Conservation (phyloP, 306 rosid genomes). For the Cyclanthera cordifolia region DNA sequence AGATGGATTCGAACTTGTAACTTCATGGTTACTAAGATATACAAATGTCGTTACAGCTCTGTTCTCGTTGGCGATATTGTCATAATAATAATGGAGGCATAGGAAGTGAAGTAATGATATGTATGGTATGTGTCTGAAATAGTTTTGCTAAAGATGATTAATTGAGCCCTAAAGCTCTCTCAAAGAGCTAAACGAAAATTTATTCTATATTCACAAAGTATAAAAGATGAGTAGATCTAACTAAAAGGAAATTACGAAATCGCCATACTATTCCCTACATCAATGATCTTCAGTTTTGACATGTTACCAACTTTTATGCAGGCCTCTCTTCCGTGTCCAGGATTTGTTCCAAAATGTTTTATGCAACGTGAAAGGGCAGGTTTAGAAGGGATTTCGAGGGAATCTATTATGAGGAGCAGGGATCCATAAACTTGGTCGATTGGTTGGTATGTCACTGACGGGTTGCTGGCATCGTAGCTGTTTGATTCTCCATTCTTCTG, state of each 20-base stretch:
- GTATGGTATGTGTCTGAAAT: neutral
- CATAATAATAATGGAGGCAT: neutral
- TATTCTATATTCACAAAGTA: neutral
- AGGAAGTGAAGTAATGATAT: neutral
- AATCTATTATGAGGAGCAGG: conserved; percentile 20
- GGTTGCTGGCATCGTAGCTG: neutral
- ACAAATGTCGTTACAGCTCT: too few species aligned
- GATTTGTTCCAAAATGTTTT: conserved; percentile 72
- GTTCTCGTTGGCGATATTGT: too few species aligned
- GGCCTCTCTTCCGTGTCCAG: conserved; percentile 67
- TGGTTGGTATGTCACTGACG: neutral
- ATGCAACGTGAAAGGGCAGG: conserved; percentile 73
- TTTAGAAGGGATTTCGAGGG: conserved; percentile 71
- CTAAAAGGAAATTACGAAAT: neutral
- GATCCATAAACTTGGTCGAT: neutral
- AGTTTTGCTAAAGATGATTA: neutral
- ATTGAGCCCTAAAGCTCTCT: neutral
- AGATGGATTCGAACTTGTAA: too few species aligned
- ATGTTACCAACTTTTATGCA: conserved; percentile 12
- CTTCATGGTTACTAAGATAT: too few species aligned
- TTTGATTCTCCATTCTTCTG: neutral
- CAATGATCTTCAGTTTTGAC: neutral
- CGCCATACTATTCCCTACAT: neutral
- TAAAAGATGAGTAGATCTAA: neutral
- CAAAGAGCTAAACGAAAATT: neutral